Evolutionary conservation across 2,329 filamentous ascomycete genomes (phyloP).

Genomic region (Claviceps sp.): DNA sequence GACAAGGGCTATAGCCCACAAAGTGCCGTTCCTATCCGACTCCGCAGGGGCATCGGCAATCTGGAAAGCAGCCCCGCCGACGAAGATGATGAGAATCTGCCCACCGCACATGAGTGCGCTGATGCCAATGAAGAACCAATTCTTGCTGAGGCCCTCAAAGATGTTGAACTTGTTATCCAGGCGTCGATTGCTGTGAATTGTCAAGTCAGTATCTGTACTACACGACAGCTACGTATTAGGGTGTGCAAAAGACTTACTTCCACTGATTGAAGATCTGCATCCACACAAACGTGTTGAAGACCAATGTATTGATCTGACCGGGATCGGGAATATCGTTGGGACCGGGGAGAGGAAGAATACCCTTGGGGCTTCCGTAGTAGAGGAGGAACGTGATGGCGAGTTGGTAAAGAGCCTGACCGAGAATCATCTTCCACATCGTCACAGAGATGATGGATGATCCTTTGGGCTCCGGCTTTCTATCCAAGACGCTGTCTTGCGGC

Average conservation of each 20-base stretch:
- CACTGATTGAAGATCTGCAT: conserved; percentile 99
- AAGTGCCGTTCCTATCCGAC: conserved; percentile 39
- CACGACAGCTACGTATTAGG: too few species aligned
- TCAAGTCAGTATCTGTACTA: conserved; percentile 1
- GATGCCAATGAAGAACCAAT: conserved; percentile 82
- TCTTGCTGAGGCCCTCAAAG: conserved; percentile 73
- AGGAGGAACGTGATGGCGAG: conserved; percentile 67
- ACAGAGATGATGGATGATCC: conserved; percentile 57
- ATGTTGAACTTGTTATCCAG: conserved; percentile 94
- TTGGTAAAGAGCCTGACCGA: conserved; percentile 84
- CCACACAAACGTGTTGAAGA: conserved; percentile 98
- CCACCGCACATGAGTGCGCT: conserved; percentile 78
- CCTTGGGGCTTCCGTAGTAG: conserved; percentile 54
- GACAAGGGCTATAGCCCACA: conserved; percentile 82
- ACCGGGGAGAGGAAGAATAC: conserved; percentile 28
- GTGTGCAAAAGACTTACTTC: conserved; percentile 48
- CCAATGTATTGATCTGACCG: conserved; percentile 57
- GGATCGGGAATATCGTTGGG: conserved; percentile 25
- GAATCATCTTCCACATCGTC: conserved; percentile 99
- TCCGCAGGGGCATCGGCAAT: conserved; percentile 37
- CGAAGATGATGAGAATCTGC: conserved; percentile 79
- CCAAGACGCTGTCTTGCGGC: conserved; percentile 66
- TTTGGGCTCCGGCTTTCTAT: conserved; percentile 56
- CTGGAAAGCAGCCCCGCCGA: conserved; percentile 70
- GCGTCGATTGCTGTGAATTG: conserved; percentile 56